Conservation (phyloP, 176 grass and related monocot genomes). For the Phyllostachys edulis region DNA sequence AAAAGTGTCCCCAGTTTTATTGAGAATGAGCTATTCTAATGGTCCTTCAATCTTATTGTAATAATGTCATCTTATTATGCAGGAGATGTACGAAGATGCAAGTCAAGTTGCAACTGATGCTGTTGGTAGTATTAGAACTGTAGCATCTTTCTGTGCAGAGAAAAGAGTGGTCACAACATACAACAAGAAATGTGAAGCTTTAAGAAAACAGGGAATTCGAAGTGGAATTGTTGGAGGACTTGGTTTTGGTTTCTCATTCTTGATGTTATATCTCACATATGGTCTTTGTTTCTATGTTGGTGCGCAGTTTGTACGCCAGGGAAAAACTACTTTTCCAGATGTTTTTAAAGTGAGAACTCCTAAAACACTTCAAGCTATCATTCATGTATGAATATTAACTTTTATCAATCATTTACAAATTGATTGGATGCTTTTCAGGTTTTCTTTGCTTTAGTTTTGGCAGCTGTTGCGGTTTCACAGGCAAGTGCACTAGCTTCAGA, state of each 20-base stretch:
- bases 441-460: conserved; percentile 60
- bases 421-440: conserved; percentile 33
- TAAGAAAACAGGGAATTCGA: conserved; percentile 51
- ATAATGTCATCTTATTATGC: neutral
- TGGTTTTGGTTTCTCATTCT: conserved; percentile 51
- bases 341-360: conserved; percentile 48
- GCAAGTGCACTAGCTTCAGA: conserved; percentile 44
- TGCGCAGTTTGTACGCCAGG: conserved; percentile 44
- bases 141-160: conserved; percentile 60
- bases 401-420: conserved; percentile 12
- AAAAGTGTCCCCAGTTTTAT: neutral
- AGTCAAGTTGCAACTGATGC: conserved; percentile 62
- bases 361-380: neutral
- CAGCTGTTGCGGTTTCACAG: conserved; percentile 41
- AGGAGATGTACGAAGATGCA: conserved; percentile 66
- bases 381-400: neutral
- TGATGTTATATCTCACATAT: conserved; percentile 40
- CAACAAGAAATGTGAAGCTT: conserved; percentile 49
- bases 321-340: conserved; percentile 50
- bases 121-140: conserved; percentile 60
- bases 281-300: conserved; percentile 65
- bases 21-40: neutral
- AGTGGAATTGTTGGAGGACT: conserved; percentile 52
- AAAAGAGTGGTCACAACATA: conserved; percentile 52
- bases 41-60: conserved; percentile 1